Base-by-base conservation (phyloP, 108 stramenopile species). In the Pelagomonas calceolata region DNA sequence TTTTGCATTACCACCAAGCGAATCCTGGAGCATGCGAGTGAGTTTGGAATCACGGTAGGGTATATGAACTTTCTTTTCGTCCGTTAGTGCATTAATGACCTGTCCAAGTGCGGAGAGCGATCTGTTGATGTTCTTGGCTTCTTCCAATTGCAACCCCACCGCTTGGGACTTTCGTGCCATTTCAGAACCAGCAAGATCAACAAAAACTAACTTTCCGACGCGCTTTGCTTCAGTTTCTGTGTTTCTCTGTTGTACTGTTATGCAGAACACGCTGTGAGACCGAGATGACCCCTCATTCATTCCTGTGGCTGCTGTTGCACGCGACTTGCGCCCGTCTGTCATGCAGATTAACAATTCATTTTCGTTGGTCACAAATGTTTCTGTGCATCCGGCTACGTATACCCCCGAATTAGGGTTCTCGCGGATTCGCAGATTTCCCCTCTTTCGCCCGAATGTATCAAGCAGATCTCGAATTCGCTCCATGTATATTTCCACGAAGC, bases 1-100 rank as follows among this genome's bases (percentile, higher is more conserved):
- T 33, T 81, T 68, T 73, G 82, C 87, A 74, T 92, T 94, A 12
- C 93, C 95, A 32, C 51, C 51, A 21, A 96, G 82, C n/a, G 85
- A 77, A 44, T 92, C 85, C 63, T 79, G 79, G 34, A 96, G 73
- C 7, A 94, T 34, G 36, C 84, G 78, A 0, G 93, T 91, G 30
- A 96, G 78, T 69, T 93, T 96, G 43, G 88, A 89, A 34, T 89
- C 75, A 34, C 78, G 72, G 74, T 87, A 86, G 0, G 85, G 85
- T 43, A 84, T 72, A 63, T 81, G 80, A 43, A 68, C 60, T 17
- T 32, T 67, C 17, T 44, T 64, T 30, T 68, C 71, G 44, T 85
- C 87, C 7, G 84, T 80, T 3, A 90, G 82, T 29, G 86, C 84
- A 46, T 87, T 84, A 73, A 90, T 90, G 33, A 90, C 89, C 37